phyloP scores from a whole-genome alignment of 768 basidiomycete genomes.

The Cystoderma amianthinum region DNA sequence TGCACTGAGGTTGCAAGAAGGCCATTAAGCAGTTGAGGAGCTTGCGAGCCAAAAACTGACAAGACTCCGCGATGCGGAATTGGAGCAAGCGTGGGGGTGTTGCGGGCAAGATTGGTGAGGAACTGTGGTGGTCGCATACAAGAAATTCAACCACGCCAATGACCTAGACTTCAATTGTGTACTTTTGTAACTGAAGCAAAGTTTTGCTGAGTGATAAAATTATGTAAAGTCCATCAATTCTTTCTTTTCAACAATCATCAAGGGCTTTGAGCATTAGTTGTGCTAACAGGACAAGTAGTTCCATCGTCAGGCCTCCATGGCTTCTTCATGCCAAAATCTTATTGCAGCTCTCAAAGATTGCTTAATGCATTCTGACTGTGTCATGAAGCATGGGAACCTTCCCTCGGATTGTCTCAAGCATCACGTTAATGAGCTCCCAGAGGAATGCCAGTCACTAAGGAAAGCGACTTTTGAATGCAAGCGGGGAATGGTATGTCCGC shows the following conservation, averaged over 20 bases:
- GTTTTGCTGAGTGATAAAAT: no score
- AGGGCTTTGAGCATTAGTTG: no score
- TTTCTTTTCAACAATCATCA: no score
- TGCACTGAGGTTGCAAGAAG: slow-evolving; percentile 49
- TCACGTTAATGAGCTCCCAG: slow-evolving; percentile 71
- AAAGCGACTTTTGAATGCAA: slow-evolving; percentile 89
- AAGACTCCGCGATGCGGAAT: slow-evolving; percentile 63
- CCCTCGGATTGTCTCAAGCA: slow-evolving; percentile 82
- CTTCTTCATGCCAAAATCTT: slow-evolving; percentile 74
- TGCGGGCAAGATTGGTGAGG: slow-evolving; percentile 30
- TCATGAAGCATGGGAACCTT: slow-evolving; percentile 66
- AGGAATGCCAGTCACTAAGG: slow-evolving; percentile 72
- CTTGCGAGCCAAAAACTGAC: slow-evolving; percentile 75
- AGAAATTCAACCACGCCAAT: no score
- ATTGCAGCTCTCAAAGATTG: slow-evolving; percentile 79
- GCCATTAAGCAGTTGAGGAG: slow-evolving; percentile 78
- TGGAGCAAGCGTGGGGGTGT: slow-evolving; percentile 49
- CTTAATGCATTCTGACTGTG: slow-evolving; percentile 81
- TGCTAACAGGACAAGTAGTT: no score
- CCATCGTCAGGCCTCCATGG: no score
- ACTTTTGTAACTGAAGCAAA: no score
- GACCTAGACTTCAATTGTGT: no score
- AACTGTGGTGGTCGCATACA: neutral
- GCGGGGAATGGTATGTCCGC: slow-evolving; percentile 67
- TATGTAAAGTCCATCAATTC: no score